Evolutionary conservation across 768 basidiomycete genomes (phyloP).

Genomic region (Chalciporus pseudorubinellus): DNA sequence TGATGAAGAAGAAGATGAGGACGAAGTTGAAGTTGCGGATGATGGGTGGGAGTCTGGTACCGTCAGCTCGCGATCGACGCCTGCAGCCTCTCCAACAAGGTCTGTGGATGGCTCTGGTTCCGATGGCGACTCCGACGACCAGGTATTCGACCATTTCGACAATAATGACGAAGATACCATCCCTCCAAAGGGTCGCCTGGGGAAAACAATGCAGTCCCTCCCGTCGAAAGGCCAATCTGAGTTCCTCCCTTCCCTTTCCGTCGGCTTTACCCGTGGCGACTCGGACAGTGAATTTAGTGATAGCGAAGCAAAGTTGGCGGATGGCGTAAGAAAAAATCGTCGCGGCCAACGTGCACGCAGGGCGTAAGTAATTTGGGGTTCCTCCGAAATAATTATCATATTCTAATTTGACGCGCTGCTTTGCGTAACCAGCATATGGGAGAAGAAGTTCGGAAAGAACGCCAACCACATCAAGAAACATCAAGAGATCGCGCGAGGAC

Average conservation of each 20-base stretch:
- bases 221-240: slow-evolving; percentile 40
- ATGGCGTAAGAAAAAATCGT: slow-evolving; percentile 74
- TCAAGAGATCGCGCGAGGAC: slow-evolving; percentile 23
- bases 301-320: slow-evolving; percentile 52
- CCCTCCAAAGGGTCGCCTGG: slow-evolving; percentile 10
- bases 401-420: background rate
- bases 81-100: slow-evolving; percentile 33
- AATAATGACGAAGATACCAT: slow-evolving; percentile 19
- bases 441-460: slow-evolving; percentile 88
- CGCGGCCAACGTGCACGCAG: slow-evolving; percentile 91
- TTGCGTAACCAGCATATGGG: slow-evolving; percentile 76
- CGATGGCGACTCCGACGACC: slow-evolving; percentile 29
- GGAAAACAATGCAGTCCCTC: slow-evolving; percentile 21
- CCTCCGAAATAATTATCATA: too few relatives aligned
- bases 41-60: slow-evolving; percentile 45
- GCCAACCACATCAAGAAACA: slow-evolving; percentile 88
- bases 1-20: background rate
- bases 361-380: slow-evolving; percentile 61
- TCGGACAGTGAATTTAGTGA: slow-evolving; percentile 79
- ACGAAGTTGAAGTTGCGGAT: slow-evolving; percentile 3
- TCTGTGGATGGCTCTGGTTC: slow-evolving; percentile 28
- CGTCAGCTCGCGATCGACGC: slow-evolving; percentile 28
- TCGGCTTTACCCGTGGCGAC: slow-evolving; percentile 80
- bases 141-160: slow-evolving; percentile 30
- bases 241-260: slow-evolving; percentile 86